These are phyloP conservation scores for Globomyces sp. DNA, from an alignment of 371 early-diverging fungal species.

Conservation along the genomic window DNA sequence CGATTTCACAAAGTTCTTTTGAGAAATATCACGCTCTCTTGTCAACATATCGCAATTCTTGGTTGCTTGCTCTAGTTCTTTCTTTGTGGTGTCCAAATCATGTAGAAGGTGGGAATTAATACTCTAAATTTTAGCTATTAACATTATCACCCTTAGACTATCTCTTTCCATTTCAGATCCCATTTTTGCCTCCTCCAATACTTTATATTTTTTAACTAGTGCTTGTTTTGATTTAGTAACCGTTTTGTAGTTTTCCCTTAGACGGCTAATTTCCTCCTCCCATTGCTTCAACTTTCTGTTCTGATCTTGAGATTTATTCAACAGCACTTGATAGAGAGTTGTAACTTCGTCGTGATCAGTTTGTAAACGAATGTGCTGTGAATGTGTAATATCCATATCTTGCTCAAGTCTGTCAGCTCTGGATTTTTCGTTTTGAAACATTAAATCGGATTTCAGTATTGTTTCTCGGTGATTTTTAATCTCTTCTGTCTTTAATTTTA, in stretches of 20 bases:
- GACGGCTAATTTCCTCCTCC: constrained; percentile 18
- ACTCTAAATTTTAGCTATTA: constrained; percentile 9
- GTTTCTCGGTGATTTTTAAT: constrained; percentile 12
- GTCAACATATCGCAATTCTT: constrained; percentile 28
- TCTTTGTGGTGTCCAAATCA: constrained; percentile 27
- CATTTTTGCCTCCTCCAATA: constrained; percentile 25
- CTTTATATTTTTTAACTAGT: constrained; percentile 27
- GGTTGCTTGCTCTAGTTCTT: constrained; percentile 18
- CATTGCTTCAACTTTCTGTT: constrained; percentile 3
- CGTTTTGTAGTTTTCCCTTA: constrained; percentile 21
- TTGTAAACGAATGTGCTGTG: constrained; percentile 6
- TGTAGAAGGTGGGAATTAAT: constrained; percentile 28
- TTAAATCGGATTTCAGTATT: constrained; percentile 21
- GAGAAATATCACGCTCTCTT: constrained; percentile 36
- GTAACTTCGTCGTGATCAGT: constrained; percentile 20
- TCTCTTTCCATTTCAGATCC: constrained; percentile 26
- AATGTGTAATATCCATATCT: constrained; percentile 18
- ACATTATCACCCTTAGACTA: constrained; percentile 21
- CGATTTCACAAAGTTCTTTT: constrained; percentile 38
- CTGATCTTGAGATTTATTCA: constrained; percentile 17
- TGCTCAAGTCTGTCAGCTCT: constrained; percentile 22
- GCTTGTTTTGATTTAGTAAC: constrained; percentile 18
- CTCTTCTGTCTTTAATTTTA: constrained; percentile 19
- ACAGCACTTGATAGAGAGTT: neutral
- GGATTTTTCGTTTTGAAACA: constrained; percentile 24